Conservation (phyloP, 768 basidiomycete species). For the Pulveroboletus ravenelii region DNA sequence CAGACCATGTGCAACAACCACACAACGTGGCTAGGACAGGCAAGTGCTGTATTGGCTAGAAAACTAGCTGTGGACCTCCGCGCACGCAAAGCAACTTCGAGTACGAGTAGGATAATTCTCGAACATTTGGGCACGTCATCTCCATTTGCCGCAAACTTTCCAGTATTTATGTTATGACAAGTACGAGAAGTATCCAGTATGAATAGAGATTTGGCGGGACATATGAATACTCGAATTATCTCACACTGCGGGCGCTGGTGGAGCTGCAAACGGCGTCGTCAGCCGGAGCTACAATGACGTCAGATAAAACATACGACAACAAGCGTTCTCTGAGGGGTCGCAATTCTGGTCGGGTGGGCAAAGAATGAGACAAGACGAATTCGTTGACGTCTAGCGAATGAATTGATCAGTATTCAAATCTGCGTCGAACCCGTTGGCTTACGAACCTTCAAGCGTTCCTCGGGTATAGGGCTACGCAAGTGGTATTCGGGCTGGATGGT, state of each 20-base stretch:
- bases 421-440: background rate
- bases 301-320: constrained; percentile 60
- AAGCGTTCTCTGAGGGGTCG: constrained; percentile 64
- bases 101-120: constrained; percentile 48
- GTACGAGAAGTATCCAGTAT: constrained; percentile 5
- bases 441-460: constrained; percentile 49
- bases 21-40: constrained; percentile 51
- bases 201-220: constrained; percentile 26
- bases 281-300: background rate
- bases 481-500: constrained; percentile 92
- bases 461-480: constrained; percentile 35
- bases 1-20: constrained; percentile 49
- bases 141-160: constrained; percentile 70
- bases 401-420: background rate
- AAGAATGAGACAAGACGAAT: constrained; percentile 63
- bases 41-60: constrained; percentile 60
- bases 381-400: constrained; percentile 40
- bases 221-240: constrained; percentile 8
- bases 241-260: constrained; percentile 44
- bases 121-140: constrained; percentile 59
- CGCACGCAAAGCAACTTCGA: constrained; percentile 41
- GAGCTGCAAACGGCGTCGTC: constrained; percentile 34
- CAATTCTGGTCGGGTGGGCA: constrained; percentile 70
- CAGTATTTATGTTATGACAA: constrained; percentile 44
- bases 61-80: constrained; percentile 62